These are phyloP conservation scores for Croton laevigatus DNA, from an alignment of 441 rosid species.

Conservation along the genomic window DNA sequence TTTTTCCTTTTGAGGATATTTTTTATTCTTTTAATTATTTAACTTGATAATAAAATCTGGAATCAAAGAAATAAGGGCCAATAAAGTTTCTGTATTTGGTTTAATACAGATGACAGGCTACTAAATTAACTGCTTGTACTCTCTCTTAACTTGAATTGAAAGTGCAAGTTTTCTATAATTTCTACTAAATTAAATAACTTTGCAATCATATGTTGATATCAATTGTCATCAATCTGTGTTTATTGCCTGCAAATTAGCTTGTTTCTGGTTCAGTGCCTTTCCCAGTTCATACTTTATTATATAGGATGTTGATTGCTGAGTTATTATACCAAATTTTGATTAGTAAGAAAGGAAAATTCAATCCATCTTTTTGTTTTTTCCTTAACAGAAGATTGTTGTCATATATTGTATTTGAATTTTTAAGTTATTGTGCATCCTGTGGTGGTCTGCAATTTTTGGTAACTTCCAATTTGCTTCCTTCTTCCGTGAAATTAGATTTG, in stretches of 20 bases:
- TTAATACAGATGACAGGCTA: conserved; percentile 2
- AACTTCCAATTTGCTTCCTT: conserved; percentile 7
- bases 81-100: background rate
- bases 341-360: background rate
- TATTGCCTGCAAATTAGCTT: background rate
- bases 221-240: background rate
- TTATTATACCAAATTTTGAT: background rate
- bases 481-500: conserved; percentile 47
- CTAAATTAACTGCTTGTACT: background rate
- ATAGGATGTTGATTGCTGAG: background rate
- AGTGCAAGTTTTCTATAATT: background rate
- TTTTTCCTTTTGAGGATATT: background rate
- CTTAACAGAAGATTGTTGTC: no score
- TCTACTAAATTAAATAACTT: no score
- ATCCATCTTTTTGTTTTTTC: background rate
- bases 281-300: background rate
- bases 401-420: background rate
- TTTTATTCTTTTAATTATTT: background rate
- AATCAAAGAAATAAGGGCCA: background rate
- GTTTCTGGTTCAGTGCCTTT: background rate
- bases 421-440: no score
- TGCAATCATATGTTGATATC: background rate
- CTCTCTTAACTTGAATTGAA: conserved; percentile 4
- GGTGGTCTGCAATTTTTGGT: background rate
- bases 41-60: conserved; percentile 12